Evolutionary conservation across 768 basidiomycete species (phyloP).

Genomic region (Leucocoprinus sp.): DNA sequence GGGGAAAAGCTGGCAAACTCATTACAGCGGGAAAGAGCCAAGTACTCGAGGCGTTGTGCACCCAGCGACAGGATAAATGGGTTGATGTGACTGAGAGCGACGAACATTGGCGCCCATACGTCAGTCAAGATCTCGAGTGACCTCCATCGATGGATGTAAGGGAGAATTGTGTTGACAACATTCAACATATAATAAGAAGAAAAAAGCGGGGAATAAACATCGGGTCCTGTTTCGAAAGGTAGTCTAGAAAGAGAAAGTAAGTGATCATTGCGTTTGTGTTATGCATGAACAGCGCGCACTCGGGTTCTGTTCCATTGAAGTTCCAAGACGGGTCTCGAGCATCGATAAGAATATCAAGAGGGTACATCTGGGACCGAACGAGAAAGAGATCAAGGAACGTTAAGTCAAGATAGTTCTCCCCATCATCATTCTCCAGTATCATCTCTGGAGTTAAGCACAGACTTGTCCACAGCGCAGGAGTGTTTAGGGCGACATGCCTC

Average conservation of each 20-base stretch:
- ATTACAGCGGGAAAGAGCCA: slow-evolving; percentile 54
- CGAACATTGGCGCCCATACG: slow-evolving; percentile 50
- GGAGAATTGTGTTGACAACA: slow-evolving; percentile 40
- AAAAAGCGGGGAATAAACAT: slow-evolving; percentile 29
- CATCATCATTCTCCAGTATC: slow-evolving; percentile 15
- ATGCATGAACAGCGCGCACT: slow-evolving; percentile 23
- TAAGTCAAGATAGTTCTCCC: slow-evolving; percentile 21
- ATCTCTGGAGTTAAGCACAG: slow-evolving; percentile 40
- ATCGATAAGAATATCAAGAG: slow-evolving; percentile 50
- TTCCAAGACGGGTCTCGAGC: slow-evolving; percentile 53
- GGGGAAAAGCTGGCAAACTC: slow-evolving; percentile 41
- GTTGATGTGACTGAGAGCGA: slow-evolving; percentile 39
- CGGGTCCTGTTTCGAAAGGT: slow-evolving; percentile 18
- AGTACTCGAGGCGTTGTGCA: slow-evolving; percentile 37
- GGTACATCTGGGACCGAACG: slow-evolving; percentile 36
- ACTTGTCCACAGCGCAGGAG: slow-evolving; percentile 47
- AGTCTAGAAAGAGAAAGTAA: slow-evolving; percentile 18
- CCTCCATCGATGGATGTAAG: slow-evolving; percentile 44
- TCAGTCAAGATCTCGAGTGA: slow-evolving; percentile 48
- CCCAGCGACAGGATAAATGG: slow-evolving; percentile 23
- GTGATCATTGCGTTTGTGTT: background rate
- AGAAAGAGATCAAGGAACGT: slow-evolving; percentile 34
- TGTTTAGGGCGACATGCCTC: slow-evolving; percentile 41
- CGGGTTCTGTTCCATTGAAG: slow-evolving; percentile 33
- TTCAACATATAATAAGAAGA: slow-evolving; percentile 34